These are phyloP conservation scores for Medicago ruthenica DNA, from an alignment of 306 rosid genomes.

Conservation along the genomic window DNA sequence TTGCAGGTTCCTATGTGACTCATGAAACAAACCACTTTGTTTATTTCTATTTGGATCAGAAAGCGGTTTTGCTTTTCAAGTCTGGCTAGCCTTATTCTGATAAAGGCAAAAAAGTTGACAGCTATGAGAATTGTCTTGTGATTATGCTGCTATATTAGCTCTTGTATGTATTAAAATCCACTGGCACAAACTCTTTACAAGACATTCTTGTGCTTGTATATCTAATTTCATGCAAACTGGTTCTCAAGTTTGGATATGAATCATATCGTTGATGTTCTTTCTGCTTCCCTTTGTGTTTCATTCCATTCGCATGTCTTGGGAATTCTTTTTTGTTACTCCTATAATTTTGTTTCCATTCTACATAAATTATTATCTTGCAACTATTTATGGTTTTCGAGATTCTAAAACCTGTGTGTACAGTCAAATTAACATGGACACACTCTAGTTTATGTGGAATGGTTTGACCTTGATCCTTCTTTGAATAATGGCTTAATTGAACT, in stretches of 20 bases:
- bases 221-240: constrained; percentile 53
- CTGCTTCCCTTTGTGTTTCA: constrained; percentile 20
- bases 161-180: constrained; percentile 66
- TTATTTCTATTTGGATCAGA: constrained; percentile 97
- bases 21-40: constrained; percentile 98
- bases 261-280: constrained; percentile 34
- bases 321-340: background rate
- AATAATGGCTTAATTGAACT: no score
- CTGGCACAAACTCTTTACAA: constrained; percentile 53
- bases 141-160: constrained; percentile 54
- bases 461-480: background rate
- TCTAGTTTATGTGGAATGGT: background rate
- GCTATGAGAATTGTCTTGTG: constrained; percentile 45
- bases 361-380: constrained; percentile 16
- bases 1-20: constrained; percentile 95
- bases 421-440: constrained; percentile 7
- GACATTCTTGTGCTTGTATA: constrained; percentile 69
- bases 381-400: constrained; percentile 17
- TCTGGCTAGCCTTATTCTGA: constrained; percentile 68
- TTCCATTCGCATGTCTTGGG: constrained; percentile 15
- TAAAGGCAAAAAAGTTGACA: constrained; percentile 40
- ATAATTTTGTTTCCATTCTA: constrained; percentile 2
- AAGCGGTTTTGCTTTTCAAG: constrained; percentile 90
- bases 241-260: constrained; percentile 51
- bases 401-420: constrained; percentile 13